Base-by-base conservation (phyloP, 495 filamentous ascomycete genomes). In the Annulohypoxylon bovei region DNA sequence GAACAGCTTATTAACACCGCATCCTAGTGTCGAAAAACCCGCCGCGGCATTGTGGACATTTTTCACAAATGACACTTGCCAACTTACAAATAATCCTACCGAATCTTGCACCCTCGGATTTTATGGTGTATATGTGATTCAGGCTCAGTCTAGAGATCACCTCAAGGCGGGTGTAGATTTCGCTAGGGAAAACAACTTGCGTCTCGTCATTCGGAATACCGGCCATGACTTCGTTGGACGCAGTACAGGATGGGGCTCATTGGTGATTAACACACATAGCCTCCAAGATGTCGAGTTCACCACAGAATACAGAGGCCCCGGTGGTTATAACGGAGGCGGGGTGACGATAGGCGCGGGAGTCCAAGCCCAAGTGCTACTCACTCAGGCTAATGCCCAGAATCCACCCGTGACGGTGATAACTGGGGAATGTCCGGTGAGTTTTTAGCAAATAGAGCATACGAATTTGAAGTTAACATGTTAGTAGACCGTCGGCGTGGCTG, bases 191-290 rank as follows among this genome's bases (percentile, higher is more conserved):
- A 80, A 87, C 60, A 88, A 87, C 65, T 81, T 92, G 46, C 85
- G 89, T 22, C 70, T 91, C 9, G 79, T 91, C 23, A 80, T 92
- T 37, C 82, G 87, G n/a, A 91, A 90, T 72, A 91, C 89, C 0
- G 90, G 89, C 8, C 87, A 89, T 58, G 86, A 86, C 61, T 81
- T 86, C 76, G 80, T 81, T 40, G 87, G 88, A 55, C 85, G 85
- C 52, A 87, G 85, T 5, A 84, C 84, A 11, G 89, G 88, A 59
- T 84, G 83, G 60, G 87, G 88, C 28, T 79, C 87, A 0, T 76
- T 92, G 27, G 80, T 84, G 35, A 81, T 92, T 62, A 90, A 89
- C 82, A 92, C 88, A 6, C 89, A 91, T 67, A 73, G 81, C 57
- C 81, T 92, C 69, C 86, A 90, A 72, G 75, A 82, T 18, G 75